Conservation (phyloP, 306 rosid species). For the Ochetophila trinervis region DNA sequence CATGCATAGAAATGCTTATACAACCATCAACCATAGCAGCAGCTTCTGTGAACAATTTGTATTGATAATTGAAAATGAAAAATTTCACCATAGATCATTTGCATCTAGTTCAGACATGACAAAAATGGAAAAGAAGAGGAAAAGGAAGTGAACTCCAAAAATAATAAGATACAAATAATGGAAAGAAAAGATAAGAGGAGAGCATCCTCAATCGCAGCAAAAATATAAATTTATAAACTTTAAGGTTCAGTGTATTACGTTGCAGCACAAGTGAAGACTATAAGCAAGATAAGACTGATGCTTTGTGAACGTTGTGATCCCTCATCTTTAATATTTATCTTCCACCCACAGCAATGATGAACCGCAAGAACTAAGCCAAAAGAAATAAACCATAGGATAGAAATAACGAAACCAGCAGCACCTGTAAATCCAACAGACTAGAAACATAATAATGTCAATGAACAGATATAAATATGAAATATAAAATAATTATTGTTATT, state of each 20-base stretch:
- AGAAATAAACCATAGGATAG: conserved; percentile 74
- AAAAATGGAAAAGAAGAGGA: neutral
- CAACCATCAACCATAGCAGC: neutral
- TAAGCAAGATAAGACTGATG: conserved; percentile 68
- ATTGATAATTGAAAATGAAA: neutral
- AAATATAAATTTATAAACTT: neutral
- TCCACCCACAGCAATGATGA: conserved; percentile 89
- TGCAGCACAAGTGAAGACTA: conserved; percentile 73
- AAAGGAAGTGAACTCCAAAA: neutral
- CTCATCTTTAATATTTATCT: conserved; percentile 56
- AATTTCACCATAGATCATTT: neutral
- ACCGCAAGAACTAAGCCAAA: conserved; percentile 72
- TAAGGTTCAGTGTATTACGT: conserved; percentile 48
- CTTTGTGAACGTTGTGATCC: conserved; percentile 63
- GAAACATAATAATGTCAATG: conserved; percentile 18
- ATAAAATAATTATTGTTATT: neutral
- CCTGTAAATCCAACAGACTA: conserved; percentile 99
- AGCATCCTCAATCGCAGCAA: neutral
- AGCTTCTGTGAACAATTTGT: neutral
- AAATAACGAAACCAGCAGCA: conserved; percentile 72
- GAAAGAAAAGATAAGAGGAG: neutral
- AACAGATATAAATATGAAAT: neutral
- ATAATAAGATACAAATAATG: neutral
- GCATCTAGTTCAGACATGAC: neutral
- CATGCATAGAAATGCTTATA: neutral